Evolutionary conservation across 2,329 filamentous ascomycete genomes (phyloP).

Genomic region (Ophiocordyceps camponoti-saundersi): DNA sequence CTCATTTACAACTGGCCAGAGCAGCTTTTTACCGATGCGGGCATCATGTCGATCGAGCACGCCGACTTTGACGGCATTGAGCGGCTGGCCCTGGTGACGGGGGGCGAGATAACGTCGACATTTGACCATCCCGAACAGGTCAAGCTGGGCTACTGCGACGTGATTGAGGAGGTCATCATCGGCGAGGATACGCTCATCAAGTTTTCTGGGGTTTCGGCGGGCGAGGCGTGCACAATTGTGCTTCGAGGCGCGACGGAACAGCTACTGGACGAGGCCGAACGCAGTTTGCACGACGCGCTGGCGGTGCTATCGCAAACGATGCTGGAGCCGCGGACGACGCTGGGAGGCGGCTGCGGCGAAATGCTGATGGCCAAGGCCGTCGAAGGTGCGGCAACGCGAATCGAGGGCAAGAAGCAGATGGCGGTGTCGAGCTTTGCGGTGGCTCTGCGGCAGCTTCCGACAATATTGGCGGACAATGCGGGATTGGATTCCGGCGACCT

Average conservation of each 20-base stretch:
- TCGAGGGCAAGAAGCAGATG: slow-evolving; percentile 91
- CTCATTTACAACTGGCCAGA: slow-evolving; percentile 99
- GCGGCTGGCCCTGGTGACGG: slow-evolving; percentile 82
- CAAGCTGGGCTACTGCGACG: slow-evolving; percentile 84
- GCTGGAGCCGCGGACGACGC: slow-evolving; percentile 80
- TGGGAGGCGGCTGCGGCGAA: slow-evolving; percentile 91
- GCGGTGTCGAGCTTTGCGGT: slow-evolving; percentile 81
- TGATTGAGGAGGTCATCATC: slow-evolving; percentile 97
- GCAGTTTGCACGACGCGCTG: slow-evolving; percentile 87
- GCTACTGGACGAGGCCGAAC: slow-evolving; percentile 89
- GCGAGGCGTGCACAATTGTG: slow-evolving; percentile 90
- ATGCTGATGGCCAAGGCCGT: slow-evolving; percentile 99
- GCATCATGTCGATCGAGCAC: slow-evolving; percentile 97
- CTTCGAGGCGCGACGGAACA: slow-evolving; percentile 93
- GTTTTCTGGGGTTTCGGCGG: slow-evolving; percentile 89
- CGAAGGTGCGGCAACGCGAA: slow-evolving; percentile 79
- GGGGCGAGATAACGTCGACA: slow-evolving; percentile 91
- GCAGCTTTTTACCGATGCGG: slow-evolving; percentile 93
- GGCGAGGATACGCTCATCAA: slow-evolving; percentile 95
- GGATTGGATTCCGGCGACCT: slow-evolving; percentile 91
- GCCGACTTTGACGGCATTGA: slow-evolving; percentile 98
- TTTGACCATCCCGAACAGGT: slow-evolving; percentile 97
- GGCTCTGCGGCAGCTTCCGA: slow-evolving; percentile 83
- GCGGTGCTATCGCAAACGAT: slow-evolving; percentile 95
- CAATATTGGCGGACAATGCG: slow-evolving; percentile 93